A percentile compares a stretch with the other conserved stretches of the same genome.
Conservation (phyloP, 2,329 filamentous ascomycete genomes). For the Neospermospora avenae region DNA sequence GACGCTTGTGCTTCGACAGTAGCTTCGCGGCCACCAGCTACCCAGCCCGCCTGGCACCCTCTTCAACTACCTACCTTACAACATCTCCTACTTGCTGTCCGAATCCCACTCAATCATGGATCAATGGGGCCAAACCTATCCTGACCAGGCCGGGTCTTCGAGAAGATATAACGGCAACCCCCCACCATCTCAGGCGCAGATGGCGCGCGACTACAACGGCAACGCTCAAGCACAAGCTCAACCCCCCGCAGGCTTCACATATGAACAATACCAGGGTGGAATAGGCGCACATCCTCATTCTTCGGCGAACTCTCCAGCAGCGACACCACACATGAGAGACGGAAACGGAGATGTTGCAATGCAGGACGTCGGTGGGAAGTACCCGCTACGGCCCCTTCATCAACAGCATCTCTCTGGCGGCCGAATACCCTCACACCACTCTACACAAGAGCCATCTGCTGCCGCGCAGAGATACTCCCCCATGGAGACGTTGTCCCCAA, state of each 20-base stretch:
- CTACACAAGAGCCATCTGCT: constrained; percentile 71
- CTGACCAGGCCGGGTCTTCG: constrained; percentile 60
- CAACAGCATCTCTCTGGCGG: constrained; percentile 63
- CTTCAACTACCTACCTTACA: constrained; percentile 1
- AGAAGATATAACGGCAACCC: constrained; percentile 60
- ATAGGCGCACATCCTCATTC: constrained; percentile 45
- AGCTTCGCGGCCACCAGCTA: constrained; percentile 10
- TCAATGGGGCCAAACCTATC: constrained; percentile 64
- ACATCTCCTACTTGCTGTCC: constrained; percentile 3
- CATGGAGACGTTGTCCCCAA: constrained; percentile 84
- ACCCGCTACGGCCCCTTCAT: constrained; percentile 74
- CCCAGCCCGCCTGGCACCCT: constrained; percentile 3
- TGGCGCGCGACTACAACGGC: constrained; percentile 44
- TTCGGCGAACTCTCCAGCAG: constrained; percentile 56
- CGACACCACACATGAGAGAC: constrained; percentile 61
- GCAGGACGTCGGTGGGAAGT: constrained; percentile 85
- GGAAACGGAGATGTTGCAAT: constrained; percentile 76
- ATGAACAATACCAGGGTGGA: constrained; percentile 61
- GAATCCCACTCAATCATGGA: constrained; percentile 44
- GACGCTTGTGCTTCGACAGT: constrained; percentile 10
- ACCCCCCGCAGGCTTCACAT: constrained; percentile 60
- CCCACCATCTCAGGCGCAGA: constrained; percentile 44
- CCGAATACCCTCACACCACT: constrained; percentile 60
- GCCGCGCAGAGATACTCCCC: constrained; percentile 92
- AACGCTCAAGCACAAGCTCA: constrained; percentile 39